A percentile compares a stretch with the other conserved stretches of the same genome.
Conservation (phyloP, 305 asterid genomes). For the Fraxinus paxiana region DNA sequence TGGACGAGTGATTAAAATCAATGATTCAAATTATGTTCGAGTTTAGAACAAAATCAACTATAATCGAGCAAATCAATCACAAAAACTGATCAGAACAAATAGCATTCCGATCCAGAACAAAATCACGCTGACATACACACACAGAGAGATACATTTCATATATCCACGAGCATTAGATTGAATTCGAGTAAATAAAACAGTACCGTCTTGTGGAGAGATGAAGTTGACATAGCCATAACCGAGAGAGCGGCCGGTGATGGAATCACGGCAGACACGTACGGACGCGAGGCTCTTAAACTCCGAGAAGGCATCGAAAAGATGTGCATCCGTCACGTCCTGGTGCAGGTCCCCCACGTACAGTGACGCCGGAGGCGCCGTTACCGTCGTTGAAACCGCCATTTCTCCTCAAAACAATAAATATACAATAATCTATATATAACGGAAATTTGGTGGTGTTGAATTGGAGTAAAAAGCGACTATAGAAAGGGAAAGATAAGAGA, state of each 20-base stretch:
- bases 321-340: slow-evolving; percentile 52
- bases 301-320: slow-evolving; percentile 54
- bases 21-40: neutral
- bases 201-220: slow-evolving; percentile 67
- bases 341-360: slow-evolving; percentile 85
- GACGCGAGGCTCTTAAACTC: slow-evolving; percentile 60
- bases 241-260: slow-evolving; percentile 68
- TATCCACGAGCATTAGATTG: neutral
- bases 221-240: slow-evolving; percentile 88
- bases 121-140: neutral
- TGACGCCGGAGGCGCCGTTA: slow-evolving; percentile 48
- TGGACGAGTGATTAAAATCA: slow-evolving; percentile 16
- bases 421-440: neutral
- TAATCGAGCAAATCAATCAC: neutral
- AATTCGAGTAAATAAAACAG: neutral
- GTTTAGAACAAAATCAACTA: slow-evolving; percentile 13
- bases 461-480: neutral
- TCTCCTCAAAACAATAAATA: slow-evolving; percentile 1
- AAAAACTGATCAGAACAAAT: neutral
- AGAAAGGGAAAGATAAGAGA: neutral
- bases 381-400: slow-evolving; percentile 53
- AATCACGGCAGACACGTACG: slow-evolving; percentile 80
- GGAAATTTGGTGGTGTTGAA: neutral
- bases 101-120: slow-evolving; percentile 5
- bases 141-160: neutral